Evolutionary conservation across 164 flowering plant genomes (phyloP).

Genomic region (Pachysandra terminalis): DNA sequence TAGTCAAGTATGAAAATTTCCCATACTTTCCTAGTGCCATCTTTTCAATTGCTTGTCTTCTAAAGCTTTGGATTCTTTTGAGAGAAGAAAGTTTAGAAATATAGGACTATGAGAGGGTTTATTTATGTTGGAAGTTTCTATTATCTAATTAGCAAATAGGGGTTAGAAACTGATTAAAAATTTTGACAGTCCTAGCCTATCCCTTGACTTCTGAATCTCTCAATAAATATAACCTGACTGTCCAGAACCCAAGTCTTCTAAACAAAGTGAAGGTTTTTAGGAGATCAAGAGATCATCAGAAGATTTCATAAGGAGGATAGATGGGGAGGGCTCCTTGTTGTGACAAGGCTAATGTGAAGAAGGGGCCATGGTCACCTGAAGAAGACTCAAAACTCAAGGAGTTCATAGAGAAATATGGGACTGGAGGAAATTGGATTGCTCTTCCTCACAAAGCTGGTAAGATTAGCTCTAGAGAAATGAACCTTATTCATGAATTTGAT

Average conservation of each 20-base stretch:
- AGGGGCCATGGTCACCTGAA: slow-evolving; percentile 86
- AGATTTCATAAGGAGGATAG: slow-evolving; percentile 19
- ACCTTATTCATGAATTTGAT: background rate
- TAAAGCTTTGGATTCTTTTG: slow-evolving; percentile 14
- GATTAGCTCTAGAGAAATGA: background rate
- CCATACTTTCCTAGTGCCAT: background rate
- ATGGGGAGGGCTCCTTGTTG: slow-evolving; percentile 91
- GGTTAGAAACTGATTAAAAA: slow-evolving; percentile 19
- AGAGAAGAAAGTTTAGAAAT: slow-evolving; percentile 7
- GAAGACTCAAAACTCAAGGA: slow-evolving; percentile 70
- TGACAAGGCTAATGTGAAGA: slow-evolving; percentile 83
- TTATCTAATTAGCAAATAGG: slow-evolving; percentile 2
- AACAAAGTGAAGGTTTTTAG: background rate
- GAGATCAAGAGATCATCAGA: background rate
- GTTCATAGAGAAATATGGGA: slow-evolving; percentile 57
- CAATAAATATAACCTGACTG: slow-evolving; percentile 15
- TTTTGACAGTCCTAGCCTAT: slow-evolving; percentile 7
- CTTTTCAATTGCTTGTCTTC: background rate
- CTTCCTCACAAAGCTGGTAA: slow-evolving; percentile 70
- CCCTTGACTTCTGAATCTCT: slow-evolving; percentile 24
- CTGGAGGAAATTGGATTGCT: slow-evolving; percentile 79
- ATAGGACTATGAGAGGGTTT: slow-evolving; percentile 4
- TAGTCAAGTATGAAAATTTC: no score
- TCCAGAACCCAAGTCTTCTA: slow-evolving; percentile 1
- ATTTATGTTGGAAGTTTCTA: slow-evolving; percentile 18